phyloP scores from a whole-genome alignment of 208 protist genomes.

The Wallacemonas collosoma region DNA sequence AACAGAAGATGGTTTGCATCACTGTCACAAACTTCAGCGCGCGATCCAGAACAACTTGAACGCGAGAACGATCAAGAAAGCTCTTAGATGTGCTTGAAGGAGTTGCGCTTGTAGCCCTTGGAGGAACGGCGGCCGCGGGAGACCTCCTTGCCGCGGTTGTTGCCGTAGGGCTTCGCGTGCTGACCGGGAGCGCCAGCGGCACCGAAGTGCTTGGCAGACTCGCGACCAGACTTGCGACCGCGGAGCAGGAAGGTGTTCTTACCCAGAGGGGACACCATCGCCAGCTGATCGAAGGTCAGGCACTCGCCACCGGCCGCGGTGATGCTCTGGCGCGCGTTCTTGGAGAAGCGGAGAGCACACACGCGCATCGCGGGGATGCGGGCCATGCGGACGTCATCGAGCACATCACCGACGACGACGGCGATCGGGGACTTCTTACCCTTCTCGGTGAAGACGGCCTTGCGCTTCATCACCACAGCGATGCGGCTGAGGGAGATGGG shows the following conservation, averaged over 20 bases:
- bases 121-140: conserved; percentile 94
- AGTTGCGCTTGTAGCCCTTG: conserved; percentile 72
- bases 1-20: conserved; percentile 18
- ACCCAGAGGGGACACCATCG: conserved; percentile 96
- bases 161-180: conserved; percentile 91
- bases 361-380: conserved; percentile 96
- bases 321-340: conserved; percentile 98
- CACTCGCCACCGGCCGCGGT: conserved; percentile 97
- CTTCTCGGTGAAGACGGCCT: conserved; percentile 77
- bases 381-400: conserved; percentile 98
- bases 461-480: conserved; percentile 93
- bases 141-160: conserved; percentile 90
- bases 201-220: conserved; percentile 99
- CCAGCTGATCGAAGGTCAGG: conserved; percentile 99
- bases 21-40: background rate
- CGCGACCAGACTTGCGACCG: conserved; percentile 94
- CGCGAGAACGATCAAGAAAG: background rate
- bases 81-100: conserved; percentile 70
- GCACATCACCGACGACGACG: conserved; percentile 98
- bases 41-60: background rate
- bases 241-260: conserved; percentile 98
- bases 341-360: conserved; percentile 98
- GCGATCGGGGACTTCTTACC: conserved; percentile 93
- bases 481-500: conserved; percentile 97
- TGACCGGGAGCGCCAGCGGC: conserved; percentile 94